Conservation (phyloP, 139 green algal species). For the Closterium sp. region DNA sequence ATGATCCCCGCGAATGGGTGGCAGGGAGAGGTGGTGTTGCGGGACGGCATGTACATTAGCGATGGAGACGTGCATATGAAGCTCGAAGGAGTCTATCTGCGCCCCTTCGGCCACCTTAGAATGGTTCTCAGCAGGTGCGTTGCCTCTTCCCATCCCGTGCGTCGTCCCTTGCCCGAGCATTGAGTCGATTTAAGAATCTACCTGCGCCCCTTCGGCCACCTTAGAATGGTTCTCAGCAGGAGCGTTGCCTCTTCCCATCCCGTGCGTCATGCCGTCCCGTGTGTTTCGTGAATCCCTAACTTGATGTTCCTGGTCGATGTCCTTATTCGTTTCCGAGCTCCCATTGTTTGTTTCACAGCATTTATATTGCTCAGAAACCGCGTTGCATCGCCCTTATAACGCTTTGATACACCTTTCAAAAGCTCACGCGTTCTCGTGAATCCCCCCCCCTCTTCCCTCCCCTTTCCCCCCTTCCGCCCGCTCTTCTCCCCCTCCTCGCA, state of each 20-base stretch:
- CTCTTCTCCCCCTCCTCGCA: neutral
- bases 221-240: conserved; percentile 40
- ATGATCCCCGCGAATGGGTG: neutral
- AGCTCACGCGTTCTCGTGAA: no score
- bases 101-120: conserved; percentile 29
- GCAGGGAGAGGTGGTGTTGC: conserved; percentile 69
- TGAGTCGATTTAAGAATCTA: conserved; percentile 35
- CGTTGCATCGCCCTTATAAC: no score
- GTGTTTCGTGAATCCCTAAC: no score
- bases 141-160: neutral
- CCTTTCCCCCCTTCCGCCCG: neutral
- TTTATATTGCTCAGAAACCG: no score
- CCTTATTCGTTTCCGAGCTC: no score
- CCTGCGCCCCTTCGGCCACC: conserved; percentile 15
- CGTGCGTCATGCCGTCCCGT: no score
- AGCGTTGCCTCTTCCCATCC: neutral
- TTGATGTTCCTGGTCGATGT: no score
- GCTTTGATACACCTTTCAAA: neutral
- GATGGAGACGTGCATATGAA: conserved; percentile 60
- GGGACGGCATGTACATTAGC: conserved; percentile 63
- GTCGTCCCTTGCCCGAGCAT: neutral
- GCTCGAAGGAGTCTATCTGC: conserved; percentile 56
- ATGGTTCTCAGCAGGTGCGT: conserved; percentile 37
- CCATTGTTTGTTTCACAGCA: no score
- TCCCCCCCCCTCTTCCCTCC: no score